phyloP scores from a whole-genome alignment of 2,329 filamentous ascomycete genomes.

The Ilyonectria mors-panacis region DNA sequence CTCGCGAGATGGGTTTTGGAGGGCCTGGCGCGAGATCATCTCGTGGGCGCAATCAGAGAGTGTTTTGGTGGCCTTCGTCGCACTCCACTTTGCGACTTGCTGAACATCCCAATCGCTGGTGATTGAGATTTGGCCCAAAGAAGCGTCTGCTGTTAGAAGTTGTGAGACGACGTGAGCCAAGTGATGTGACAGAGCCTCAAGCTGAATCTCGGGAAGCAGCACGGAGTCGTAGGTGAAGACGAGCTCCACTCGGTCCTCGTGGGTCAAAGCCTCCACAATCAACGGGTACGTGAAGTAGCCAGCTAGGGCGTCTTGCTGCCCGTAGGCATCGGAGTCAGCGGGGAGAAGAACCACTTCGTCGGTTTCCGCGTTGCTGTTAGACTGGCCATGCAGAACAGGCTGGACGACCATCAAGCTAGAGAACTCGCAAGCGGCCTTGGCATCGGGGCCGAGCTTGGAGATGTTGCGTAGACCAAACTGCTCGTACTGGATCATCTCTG shows the following conservation, averaged over 20 bases:
- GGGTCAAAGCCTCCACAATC: slow-evolving; percentile 11
- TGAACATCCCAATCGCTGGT: slow-evolving; percentile 8
- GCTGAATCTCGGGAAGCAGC: not conserved
- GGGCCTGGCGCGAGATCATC: slow-evolving; percentile 32
- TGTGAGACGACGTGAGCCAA: slow-evolving; percentile 2
- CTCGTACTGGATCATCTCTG: slow-evolving; percentile 38
- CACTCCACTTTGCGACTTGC: not conserved
- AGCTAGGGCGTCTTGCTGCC: not conserved
- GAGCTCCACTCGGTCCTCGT: not conserved
- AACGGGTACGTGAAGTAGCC: slow-evolving; percentile 14
- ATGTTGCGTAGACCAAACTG: slow-evolving; percentile 44
- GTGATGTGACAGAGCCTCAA: slow-evolving; percentile 9
- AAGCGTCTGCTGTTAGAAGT: not conserved
- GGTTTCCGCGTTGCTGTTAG: not conserved
- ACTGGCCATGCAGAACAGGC: slow-evolving; percentile 11
- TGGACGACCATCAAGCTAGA: slow-evolving; percentile 51
- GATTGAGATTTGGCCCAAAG: slow-evolving; percentile 2
- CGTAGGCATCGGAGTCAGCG: not conserved
- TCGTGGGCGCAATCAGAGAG: slow-evolving; percentile 34
- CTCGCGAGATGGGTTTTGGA: slow-evolving; percentile 21
- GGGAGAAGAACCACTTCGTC: not conserved
- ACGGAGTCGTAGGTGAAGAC: slow-evolving; percentile 14
- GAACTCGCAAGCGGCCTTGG: slow-evolving; percentile 43
- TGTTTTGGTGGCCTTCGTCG: not conserved
- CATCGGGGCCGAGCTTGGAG: slow-evolving; percentile 28